Conservation (phyloP, 805 yeast species). For the Wickerhamomyces bovis region DNA sequence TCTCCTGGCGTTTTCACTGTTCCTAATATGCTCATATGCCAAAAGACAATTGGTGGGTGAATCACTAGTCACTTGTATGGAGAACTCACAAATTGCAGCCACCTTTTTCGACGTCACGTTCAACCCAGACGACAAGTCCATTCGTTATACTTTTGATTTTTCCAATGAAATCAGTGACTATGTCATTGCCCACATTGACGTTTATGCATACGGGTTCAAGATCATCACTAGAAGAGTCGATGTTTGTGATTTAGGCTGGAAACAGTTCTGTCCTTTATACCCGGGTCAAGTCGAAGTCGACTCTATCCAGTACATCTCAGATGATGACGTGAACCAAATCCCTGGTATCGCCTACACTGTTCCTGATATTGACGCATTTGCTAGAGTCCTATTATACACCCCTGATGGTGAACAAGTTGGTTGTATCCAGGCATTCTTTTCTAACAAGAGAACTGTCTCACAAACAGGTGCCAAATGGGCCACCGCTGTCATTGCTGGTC, state of each 20-base stretch:
- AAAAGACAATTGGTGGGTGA: slow-evolving; percentile 5
- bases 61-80: slow-evolving; percentile 85
- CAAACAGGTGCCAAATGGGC: slow-evolving; percentile 96
- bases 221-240: slow-evolving; percentile 54
- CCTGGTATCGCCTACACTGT: slow-evolving; percentile 87
- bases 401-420: slow-evolving; percentile 63
- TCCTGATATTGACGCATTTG: slow-evolving; percentile 83
- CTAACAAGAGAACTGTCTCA: slow-evolving; percentile 92
- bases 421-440: slow-evolving; percentile 82
- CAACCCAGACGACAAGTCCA: slow-evolving; percentile 62
- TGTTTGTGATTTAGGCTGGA: slow-evolving; percentile 62
- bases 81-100: slow-evolving; percentile 66
- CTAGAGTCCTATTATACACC: slow-evolving; percentile 69
- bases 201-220: slow-evolving; percentile 81
- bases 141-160: slow-evolving; percentile 65
- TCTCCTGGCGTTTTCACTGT: background rate
- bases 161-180: slow-evolving; percentile 61
- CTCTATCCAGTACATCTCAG: slow-evolving; percentile 54
- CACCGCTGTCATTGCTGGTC: slow-evolving; percentile 83
- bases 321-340: slow-evolving; percentile 44
- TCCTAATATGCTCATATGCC: background rate
- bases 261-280: slow-evolving; percentile 83
- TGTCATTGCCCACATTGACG: slow-evolving; percentile 62
- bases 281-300: slow-evolving; percentile 80
- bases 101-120: slow-evolving; percentile 68